phyloP scores from a whole-genome alignment of 352 stramenopile genomes.

The Phytophthora sojae region DNA sequence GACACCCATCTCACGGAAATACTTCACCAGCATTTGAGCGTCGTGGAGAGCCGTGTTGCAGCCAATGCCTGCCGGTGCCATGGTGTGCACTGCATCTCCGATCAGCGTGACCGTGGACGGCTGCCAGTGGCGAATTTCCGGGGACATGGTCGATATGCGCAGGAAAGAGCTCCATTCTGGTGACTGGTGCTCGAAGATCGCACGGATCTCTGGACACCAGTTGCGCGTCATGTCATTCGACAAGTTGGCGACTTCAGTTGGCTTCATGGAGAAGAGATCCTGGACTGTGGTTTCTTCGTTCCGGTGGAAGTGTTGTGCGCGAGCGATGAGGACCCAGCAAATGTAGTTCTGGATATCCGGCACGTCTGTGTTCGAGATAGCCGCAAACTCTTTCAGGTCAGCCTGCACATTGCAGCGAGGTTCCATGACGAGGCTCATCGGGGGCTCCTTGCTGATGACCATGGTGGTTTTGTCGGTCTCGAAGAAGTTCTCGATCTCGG shows the following conservation, averaged over 20 bases:
- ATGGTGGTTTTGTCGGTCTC: constrained; percentile 58
- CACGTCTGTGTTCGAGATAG: constrained; percentile 18
- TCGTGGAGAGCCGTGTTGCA: constrained; percentile 68
- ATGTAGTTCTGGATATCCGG: constrained; percentile 59
- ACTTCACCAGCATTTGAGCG: constrained; percentile 52
- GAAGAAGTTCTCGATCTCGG: constrained; percentile 59
- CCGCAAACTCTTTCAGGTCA: constrained; percentile 40
- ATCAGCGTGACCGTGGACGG: constrained; percentile 60
- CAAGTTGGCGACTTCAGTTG: constrained; percentile 53
- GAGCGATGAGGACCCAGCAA: constrained; percentile 65
- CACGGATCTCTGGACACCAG: constrained; percentile 57
- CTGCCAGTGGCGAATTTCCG: constrained; percentile 53
- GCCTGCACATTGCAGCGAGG: constrained; percentile 45
- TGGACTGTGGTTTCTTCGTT: constrained; percentile 42
- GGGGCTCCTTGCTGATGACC: constrained; percentile 47
- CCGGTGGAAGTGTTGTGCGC: constrained; percentile 51
- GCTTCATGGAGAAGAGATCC: constrained; percentile 57
- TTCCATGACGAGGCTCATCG: constrained; percentile 71
- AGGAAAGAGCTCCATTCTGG: constrained; percentile 68
- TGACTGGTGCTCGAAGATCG: constrained; percentile 51
- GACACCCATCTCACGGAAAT: constrained; percentile 56
- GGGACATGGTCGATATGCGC: constrained; percentile 67
- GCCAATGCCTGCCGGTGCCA: constrained; percentile 62
- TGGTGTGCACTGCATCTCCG: constrained; percentile 70
- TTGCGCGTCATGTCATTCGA: constrained; percentile 56